Evolutionary conservation across 306 rosid species (phyloP), one percentile per base, ranked within the genome.

Genomic region (Rosa persica): DNA sequence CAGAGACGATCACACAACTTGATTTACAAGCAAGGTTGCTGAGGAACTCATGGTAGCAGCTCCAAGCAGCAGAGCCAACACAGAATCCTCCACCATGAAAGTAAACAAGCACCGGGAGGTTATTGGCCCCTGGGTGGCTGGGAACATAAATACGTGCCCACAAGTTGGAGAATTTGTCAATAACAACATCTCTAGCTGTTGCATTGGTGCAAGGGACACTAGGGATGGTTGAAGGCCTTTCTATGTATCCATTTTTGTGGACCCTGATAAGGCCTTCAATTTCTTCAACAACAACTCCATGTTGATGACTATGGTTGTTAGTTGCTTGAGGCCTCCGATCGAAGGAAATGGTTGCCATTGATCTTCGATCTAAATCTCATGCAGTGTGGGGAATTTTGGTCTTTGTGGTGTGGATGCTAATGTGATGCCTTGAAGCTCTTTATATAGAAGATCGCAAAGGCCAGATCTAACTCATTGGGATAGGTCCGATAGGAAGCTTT

Each of bases 1-100:
- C 81, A 6, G 97, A 92, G 81, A 94, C 52, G 38, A 94, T 69
- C 23, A 84, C 84, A 51, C 95, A 92, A 47, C 75, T 87, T 57
- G 92, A 82, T 81, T 89, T 88, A 25, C 72, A 72, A 86, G 89
- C 77, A 60, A 94, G 89, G 54, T 80, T 79, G 76, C 85, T 69
- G 69, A 94, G 78, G 83, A 94, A 94, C 36, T 90, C 91, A 52
- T 92, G 94, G 88, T 92, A 94, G 79, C 97, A 90, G 66, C 86
- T 87, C 97, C 98, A 94, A 36, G 97, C 83, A 44, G 95, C 92
- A 17, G 97, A 94, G 57, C 97, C 98, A 67, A 92, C 87, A 69
- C 98, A 94, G 67, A 94, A 94, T n/a, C 98, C 98, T 25, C 97
- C 97, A 22, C 97, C 97, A 42, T 94, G 97, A 85, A 92, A 94